These are phyloP conservation scores for Penium margaritaceum DNA, from an alignment of 139 green algal species.

Conservation along the genomic window DNA sequence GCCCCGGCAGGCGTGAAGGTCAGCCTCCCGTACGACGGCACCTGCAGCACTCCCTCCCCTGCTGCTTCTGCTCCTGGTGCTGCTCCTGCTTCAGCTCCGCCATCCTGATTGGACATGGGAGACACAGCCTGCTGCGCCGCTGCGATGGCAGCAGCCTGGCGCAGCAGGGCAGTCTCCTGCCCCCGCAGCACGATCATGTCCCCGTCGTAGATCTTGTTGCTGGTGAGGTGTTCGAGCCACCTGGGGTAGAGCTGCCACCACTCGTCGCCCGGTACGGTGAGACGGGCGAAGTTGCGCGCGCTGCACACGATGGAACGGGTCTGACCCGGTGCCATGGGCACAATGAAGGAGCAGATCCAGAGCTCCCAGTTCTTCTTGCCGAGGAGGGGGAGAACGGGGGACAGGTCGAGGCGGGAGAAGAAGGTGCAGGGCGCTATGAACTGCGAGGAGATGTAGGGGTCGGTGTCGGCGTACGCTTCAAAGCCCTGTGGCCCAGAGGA, in stretches of 20 bases:
- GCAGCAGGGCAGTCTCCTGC: no score
- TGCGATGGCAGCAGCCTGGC: no score
- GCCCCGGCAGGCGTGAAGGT: no score
- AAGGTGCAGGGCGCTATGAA: constrained; percentile 24
- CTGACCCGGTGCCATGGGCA: constrained; percentile 24
- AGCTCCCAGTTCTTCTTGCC: constrained; percentile 35
- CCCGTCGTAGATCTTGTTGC: constrained; percentile 38
- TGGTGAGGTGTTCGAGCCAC: constrained; percentile 40
- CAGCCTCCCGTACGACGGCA: no score
- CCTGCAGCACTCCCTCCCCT: no score
- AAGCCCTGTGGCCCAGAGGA: constrained; percentile 19
- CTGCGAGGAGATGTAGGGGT: constrained; percentile 14
- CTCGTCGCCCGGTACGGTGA: neutral
- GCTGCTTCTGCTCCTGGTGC: no score
- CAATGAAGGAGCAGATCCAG: constrained; percentile 39
- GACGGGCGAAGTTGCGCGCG: constrained; percentile 25
- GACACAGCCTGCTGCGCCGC: no score
- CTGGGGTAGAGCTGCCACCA: constrained; percentile 38
- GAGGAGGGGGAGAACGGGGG: constrained; percentile 7
- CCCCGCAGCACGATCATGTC: constrained; percentile 41
- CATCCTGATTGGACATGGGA: no score
- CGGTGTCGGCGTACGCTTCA: neutral
- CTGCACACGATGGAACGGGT: constrained; percentile 32
- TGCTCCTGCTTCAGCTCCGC: no score
- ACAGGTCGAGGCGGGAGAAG: constrained; percentile 26